A percentile compares a stretch with the other conserved stretches of the same genome.
Evolutionary conservation across 345 rosid genomes (phyloP).

Genomic region (Eucalyptus sp.): DNA sequence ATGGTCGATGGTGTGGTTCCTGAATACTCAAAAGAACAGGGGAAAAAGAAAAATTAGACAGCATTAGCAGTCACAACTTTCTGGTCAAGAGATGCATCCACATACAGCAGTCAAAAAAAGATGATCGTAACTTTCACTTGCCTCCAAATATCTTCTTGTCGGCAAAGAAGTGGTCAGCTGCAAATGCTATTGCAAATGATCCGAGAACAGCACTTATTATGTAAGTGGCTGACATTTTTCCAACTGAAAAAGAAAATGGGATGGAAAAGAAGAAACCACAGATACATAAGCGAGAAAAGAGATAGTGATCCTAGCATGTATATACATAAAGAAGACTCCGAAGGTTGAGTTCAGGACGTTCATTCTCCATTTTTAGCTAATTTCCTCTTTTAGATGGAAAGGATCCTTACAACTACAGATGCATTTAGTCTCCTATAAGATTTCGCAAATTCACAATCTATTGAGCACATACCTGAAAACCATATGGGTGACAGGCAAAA

Average conservation of each 20-base stretch:
- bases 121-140: background rate
- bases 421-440: background rate
- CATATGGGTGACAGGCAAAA: background rate
- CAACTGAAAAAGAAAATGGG: background rate
- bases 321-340: background rate
- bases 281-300: background rate
- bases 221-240: slow-evolving; percentile 44
- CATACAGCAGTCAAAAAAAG: background rate
- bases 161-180: slow-evolving; percentile 33
- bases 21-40: slow-evolving; percentile 1
- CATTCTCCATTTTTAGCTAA: background rate
- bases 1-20: slow-evolving; percentile 78
- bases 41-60: background rate
- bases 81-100: background rate
- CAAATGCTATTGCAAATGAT: slow-evolving; percentile 52
- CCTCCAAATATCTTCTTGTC: slow-evolving; percentile 89
- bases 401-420: background rate
- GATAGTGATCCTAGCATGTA: background rate
- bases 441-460: background rate
- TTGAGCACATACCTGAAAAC: background rate
- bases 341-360: background rate
- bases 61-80: background rate
- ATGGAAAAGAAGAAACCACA: background rate
- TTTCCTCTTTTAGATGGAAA: background rate
- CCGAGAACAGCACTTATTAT: slow-evolving; percentile 45